Evolutionary conservation across 2,329 filamentous ascomycete species (phyloP).

Genomic region (Colletotrichum acutatum): DNA sequence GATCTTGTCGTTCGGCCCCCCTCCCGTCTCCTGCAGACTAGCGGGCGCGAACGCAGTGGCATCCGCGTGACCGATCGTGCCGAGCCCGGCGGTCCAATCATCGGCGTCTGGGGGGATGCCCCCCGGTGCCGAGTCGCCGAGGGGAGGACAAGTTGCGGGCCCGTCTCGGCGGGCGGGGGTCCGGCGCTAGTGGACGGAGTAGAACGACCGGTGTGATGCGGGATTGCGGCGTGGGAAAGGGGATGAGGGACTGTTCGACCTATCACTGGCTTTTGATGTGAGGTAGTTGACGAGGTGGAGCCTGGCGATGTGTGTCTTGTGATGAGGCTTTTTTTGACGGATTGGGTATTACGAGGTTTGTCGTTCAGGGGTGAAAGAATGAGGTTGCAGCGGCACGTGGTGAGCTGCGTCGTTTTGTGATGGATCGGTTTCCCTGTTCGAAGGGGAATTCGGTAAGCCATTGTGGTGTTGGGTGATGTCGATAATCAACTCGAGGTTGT

Average conservation of each 20-base stretch:
- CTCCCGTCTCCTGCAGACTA: not conserved
- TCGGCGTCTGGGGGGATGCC: not conserved
- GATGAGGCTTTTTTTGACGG: conserved; percentile 2
- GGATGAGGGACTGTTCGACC: not conserved
- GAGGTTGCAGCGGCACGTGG: not conserved
- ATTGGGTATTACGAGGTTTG: not conserved
- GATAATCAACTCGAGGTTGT: too few relatives aligned
- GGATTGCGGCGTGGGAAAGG: not conserved
- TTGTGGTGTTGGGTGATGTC: not conserved
- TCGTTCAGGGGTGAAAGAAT: not conserved
- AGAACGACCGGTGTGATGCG: not conserved
- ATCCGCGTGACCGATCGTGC: conserved; percentile 10
- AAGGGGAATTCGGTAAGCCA: too few relatives aligned
- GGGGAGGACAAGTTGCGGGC: not conserved
- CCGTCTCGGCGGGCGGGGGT: conserved; percentile 4
- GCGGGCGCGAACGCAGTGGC: not conserved
- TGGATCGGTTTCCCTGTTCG: not conserved
- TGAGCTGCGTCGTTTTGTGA: not conserved
- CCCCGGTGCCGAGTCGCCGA: not conserved
- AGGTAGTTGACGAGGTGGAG: not conserved
- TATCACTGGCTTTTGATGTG: not conserved
- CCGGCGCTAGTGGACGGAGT: not conserved
- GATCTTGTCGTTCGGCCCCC: not conserved
- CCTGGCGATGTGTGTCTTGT: not conserved
- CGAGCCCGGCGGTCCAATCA: conserved; percentile 18